A percentile compares a stretch with the other conserved stretches of the same genome.
phyloP scores from a whole-genome alignment of 306 rosid genomes.

The Biancaea sappan region DNA sequence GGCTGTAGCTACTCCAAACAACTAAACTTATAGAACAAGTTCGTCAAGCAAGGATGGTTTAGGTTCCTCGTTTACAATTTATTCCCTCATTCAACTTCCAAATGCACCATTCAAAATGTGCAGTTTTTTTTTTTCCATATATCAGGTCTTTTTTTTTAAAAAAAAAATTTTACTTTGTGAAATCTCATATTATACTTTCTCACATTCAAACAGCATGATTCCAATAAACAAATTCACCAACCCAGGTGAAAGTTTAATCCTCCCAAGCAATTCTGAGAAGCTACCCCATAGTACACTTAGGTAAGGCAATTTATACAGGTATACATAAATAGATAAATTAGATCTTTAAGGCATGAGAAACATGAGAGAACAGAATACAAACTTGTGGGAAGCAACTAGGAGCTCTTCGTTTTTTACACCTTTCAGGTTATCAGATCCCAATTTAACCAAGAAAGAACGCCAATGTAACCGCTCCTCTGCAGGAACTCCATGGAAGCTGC shows the following conservation, averaged over 20 bases:
- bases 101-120: conserved; percentile 4
- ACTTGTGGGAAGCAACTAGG: conserved; percentile 95
- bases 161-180: too few relatives aligned
- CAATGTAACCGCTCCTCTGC: conserved; percentile 92
- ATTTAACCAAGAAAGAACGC: conserved; percentile 92
- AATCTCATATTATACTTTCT: too few relatives aligned
- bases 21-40: conserved; percentile 19
- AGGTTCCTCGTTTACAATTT: conserved; percentile 12
- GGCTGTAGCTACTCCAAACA: conserved; percentile 1
- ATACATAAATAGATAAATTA: neutral
- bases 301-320: conserved; percentile 11
- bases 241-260: conserved; percentile 5
- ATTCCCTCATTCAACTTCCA: neutral
- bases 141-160: conserved; percentile 9
- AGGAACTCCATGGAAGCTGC: conserved; percentile 95
- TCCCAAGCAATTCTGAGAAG: neutral
- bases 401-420: conserved; percentile 95
- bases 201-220: neutral
- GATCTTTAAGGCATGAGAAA: neutral
- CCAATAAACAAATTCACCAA: conserved; percentile 2
- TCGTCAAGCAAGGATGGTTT: neutral
- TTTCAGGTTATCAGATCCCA: conserved; percentile 94
- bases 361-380: conserved; percentile 32
- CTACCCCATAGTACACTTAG: conserved; percentile 3
- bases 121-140: conserved; percentile 15